These are phyloP conservation scores for Miscanthus lutarioriparius DNA, from an alignment of 176 grass and related monocot species.

Conservation along the genomic window DNA sequence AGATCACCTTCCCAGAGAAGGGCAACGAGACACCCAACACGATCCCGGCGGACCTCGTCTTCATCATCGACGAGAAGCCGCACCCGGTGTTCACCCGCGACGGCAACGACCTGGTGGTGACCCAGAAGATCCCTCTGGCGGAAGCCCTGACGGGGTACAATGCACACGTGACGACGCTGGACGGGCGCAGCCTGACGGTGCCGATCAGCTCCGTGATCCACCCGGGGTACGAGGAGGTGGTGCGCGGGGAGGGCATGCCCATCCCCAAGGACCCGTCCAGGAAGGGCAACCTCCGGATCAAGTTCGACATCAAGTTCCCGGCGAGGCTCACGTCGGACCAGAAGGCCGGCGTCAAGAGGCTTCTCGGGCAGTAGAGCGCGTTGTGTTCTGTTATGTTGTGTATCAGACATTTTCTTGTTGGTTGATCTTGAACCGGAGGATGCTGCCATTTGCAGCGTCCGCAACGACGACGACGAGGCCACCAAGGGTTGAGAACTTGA, in stretches of 20 bases:
- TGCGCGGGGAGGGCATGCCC: slow-evolving; percentile 81
- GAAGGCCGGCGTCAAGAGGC: slow-evolving; percentile 79
- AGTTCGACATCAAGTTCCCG: slow-evolving; percentile 92
- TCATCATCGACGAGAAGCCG: slow-evolving; percentile 96
- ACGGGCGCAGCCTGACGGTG: slow-evolving; percentile 68
- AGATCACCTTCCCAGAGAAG: slow-evolving; percentile 96
- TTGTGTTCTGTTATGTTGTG: background rate
- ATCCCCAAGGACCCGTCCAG: slow-evolving; percentile 77
- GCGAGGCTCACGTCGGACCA: slow-evolving; percentile 73
- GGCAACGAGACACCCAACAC: slow-evolving; percentile 77
- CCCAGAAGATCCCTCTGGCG: slow-evolving; percentile 61
- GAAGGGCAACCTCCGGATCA: slow-evolving; percentile 89
- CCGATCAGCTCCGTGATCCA: slow-evolving; percentile 61
- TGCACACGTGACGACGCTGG: slow-evolving; percentile 59
- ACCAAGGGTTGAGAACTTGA: background rate
- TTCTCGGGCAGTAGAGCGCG: slow-evolving; percentile 57
- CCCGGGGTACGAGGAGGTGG: slow-evolving; percentile 81
- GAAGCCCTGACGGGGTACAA: slow-evolving; percentile 80
- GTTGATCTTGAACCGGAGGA: background rate
- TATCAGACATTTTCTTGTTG: background rate
- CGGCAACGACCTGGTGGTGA: slow-evolving; percentile 79
- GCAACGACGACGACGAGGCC: background rate
- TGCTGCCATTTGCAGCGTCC: background rate
- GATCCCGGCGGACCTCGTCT: slow-evolving; percentile 67
- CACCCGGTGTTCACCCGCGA: slow-evolving; percentile 88